Evolutionary conservation across 192 early-diverging fungal species (phyloP).

Genomic region (Mortierella claussenii): DNA sequence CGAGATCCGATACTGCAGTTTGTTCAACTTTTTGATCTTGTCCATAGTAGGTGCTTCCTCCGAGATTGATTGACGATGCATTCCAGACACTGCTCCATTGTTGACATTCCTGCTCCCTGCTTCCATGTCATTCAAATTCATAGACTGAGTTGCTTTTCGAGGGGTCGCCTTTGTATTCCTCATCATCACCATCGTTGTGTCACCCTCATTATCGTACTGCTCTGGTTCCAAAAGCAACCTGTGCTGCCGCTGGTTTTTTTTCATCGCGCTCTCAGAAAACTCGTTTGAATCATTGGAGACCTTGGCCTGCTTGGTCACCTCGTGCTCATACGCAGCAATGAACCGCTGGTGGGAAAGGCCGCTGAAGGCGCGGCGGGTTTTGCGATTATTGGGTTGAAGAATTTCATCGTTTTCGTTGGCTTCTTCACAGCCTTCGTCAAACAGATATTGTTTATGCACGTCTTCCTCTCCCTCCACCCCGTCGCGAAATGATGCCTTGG

Average conservation of each 20-base stretch:
- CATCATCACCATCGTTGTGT: not conserved
- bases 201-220: not conserved
- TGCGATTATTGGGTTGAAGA: no score
- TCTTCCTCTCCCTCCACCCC: no score
- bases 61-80: no score
- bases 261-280: not conserved
- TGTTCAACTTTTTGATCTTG: constrained; percentile 18
- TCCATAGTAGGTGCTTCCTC: no score
- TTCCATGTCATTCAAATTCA: no score
- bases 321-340: not conserved
- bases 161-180: not conserved
- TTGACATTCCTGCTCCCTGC: no score
- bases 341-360: not conserved
- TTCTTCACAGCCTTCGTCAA: no score
- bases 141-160: constrained; percentile 13
- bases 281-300: not conserved
- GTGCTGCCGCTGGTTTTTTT: not conserved
- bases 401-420: no score
- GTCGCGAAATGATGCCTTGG: no score
- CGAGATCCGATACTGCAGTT: not conserved
- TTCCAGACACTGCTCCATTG: no score
- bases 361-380: constrained; percentile 10
- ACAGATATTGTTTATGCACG: no score
- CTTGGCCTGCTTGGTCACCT: constrained; percentile 1
- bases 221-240: not conserved